Conservation (phyloP, 106 monocot genomes). For the Dendrobium chrysotoxum region DNA sequence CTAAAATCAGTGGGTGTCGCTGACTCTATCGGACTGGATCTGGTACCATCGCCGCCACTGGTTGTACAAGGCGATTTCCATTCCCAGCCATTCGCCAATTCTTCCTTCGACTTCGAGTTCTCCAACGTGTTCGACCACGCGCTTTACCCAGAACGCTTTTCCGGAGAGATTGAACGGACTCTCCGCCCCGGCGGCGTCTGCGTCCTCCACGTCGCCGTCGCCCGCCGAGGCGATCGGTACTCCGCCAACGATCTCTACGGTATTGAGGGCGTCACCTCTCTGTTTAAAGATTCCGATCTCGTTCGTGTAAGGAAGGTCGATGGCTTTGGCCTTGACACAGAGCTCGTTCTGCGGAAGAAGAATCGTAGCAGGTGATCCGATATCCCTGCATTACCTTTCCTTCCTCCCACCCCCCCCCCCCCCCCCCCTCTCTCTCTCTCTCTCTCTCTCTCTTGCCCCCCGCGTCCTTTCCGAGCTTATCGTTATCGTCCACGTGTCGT, state of each 20-base stretch:
- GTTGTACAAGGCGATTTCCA: conserved; percentile 85
- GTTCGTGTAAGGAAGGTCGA: conserved; percentile 52
- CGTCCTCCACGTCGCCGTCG: conserved; percentile 64
- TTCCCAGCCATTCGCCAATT: conserved; percentile 57
- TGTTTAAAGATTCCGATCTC: conserved; percentile 48
- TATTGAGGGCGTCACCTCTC: conserved; percentile 40
- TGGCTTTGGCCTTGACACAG: conserved; percentile 82
- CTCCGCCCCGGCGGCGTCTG: conserved; percentile 52
- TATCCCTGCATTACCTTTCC: not conserved
- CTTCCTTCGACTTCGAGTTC: conserved; percentile 87
- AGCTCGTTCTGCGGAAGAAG: conserved; percentile 61
- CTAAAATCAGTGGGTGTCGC: conserved; percentile 50
- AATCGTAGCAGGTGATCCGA: conserved; percentile 1
- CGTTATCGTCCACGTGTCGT: not conserved
- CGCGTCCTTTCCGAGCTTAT: not conserved
- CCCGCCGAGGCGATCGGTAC: conserved; percentile 65
- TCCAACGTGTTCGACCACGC: conserved; percentile 96
- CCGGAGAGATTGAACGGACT: conserved; percentile 75
- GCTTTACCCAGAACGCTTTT: conserved; percentile 68
- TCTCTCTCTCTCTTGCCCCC: not conserved
- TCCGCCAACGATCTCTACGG: conserved; percentile 75
- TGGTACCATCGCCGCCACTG: conserved; percentile 64
- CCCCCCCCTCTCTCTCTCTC: not conserved
- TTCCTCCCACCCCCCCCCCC: not conserved
- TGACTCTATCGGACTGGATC: conserved; percentile 72